These are phyloP conservation scores for Eucalyptus regnans DNA, from an alignment of 345 rosid genomes.

Conservation along the genomic window DNA sequence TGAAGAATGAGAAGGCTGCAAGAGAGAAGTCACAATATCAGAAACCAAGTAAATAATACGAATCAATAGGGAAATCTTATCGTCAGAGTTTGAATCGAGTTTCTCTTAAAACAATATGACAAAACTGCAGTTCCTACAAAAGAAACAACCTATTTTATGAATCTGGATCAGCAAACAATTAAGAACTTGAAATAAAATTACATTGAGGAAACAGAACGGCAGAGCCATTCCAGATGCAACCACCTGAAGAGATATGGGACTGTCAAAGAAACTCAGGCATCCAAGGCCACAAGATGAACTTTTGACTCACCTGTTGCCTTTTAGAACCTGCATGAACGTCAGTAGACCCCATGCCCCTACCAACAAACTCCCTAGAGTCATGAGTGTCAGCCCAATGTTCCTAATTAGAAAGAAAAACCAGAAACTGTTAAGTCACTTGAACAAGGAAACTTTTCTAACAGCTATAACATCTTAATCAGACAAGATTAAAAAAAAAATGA, in stretches of 20 bases:
- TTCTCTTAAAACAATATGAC: background rate
- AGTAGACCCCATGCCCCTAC: conserved; percentile 20
- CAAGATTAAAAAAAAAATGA: background rate
- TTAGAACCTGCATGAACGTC: conserved; percentile 28
- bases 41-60: background rate
- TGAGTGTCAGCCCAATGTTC: conserved; percentile 43
- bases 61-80: background rate
- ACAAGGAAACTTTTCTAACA: background rate
- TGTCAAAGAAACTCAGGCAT: background rate
- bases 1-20: conserved; percentile 38
- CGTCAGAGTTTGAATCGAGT: background rate
- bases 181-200: background rate
- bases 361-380: conserved; percentile 38
- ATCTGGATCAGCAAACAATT: background rate
- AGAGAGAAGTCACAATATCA: background rate
- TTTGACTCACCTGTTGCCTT: conserved; percentile 39
- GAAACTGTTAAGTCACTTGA: background rate
- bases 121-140: background rate
- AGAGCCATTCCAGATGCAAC: background rate
- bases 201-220: background rate
- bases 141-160: background rate
- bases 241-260: background rate
- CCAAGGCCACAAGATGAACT: background rate
- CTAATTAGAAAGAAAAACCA: conserved; percentile 21
- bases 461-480: background rate